Evolutionary conservation across 208 protist species (phyloP).

Genomic region (Herpetomonas tarakana): DNA sequence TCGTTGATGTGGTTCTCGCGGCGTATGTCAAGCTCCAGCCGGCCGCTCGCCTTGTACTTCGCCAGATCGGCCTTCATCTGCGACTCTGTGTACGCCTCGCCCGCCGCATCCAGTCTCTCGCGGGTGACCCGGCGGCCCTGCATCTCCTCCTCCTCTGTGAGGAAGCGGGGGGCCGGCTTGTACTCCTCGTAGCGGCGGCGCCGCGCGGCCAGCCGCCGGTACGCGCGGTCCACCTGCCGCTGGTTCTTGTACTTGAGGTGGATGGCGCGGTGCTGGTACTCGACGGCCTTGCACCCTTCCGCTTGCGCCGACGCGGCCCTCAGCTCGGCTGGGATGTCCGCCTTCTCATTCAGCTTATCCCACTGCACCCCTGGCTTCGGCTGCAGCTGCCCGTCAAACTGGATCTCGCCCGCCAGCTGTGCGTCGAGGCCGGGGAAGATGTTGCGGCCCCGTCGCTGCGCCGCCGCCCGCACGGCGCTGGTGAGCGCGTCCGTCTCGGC

Average conservation of each 20-base stretch:
- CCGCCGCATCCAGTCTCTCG: not conserved
- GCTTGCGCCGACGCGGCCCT: slow-evolving; percentile 15
- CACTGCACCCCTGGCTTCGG: slow-evolving; percentile 11
- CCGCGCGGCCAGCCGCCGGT: slow-evolving; percentile 27
- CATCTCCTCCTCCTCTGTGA: slow-evolving; percentile 43
- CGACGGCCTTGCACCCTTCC: slow-evolving; percentile 27
- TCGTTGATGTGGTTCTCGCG: slow-evolving; percentile 63
- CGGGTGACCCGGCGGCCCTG: slow-evolving; percentile 7
- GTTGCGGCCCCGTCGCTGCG: slow-evolving; percentile 24
- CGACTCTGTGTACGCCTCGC: slow-evolving; percentile 24
- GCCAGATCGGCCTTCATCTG: slow-evolving; percentile 53
- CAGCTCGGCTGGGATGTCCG: slow-evolving; percentile 22
- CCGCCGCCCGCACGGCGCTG: slow-evolving; percentile 24
- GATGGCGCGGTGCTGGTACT: slow-evolving; percentile 27
- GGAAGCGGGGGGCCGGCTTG: slow-evolving; percentile 30
- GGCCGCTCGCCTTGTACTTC: slow-evolving; percentile 54
- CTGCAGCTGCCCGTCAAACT: slow-evolving; percentile 25
- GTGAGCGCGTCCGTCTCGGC: slow-evolving; percentile 21
- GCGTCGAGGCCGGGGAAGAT: slow-evolving; percentile 68
- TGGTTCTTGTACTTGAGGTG: slow-evolving; percentile 45
- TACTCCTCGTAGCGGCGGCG: slow-evolving; percentile 46
- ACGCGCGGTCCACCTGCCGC: slow-evolving; percentile 56
- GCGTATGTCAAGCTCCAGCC: slow-evolving; percentile 58
- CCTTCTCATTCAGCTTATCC: slow-evolving; percentile 5
- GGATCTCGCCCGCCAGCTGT: slow-evolving; percentile 26